Conservation (phyloP, 345 rosid genomes). For the Populus nigra region DNA sequence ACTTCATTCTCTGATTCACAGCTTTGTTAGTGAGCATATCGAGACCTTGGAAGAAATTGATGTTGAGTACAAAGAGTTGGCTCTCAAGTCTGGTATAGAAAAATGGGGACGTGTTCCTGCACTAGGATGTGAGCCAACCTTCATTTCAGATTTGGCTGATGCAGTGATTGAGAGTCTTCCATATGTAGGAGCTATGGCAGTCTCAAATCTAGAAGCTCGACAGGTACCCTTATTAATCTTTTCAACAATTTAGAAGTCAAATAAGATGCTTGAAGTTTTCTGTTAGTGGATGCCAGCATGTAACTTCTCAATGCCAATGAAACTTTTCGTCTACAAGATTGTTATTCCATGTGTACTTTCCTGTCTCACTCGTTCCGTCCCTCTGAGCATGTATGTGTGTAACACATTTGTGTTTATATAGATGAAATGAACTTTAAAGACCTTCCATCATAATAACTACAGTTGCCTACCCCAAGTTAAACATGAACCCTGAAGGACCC, state of each 20-base stretch:
- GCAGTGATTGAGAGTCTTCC: conserved; percentile 97
- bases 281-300: background rate
- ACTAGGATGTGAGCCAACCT: conserved; percentile 84
- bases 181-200: conserved; percentile 98
- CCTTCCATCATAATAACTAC: background rate
- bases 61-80: conserved; percentile 93
- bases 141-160: conserved; percentile 95
- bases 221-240: conserved; percentile 49
- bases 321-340: background rate
- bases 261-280: background rate
- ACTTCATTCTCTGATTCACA: conserved; percentile 31
- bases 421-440: background rate
- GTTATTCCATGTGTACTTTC: background rate
- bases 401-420: background rate
- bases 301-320: background rate
- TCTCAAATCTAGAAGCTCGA: conserved; percentile 95
- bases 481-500: background rate
- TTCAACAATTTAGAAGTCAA: background rate
- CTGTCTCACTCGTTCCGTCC: background rate
- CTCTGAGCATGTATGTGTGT: background rate
- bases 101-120: conserved; percentile 99
- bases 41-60: conserved; percentile 99
- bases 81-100: conserved; percentile 79
- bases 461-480: background rate
- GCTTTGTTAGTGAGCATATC: conserved; percentile 97